Percentiles rank a stretch among this genome's conserved stretches.
Conservation (phyloP, 495 filamentous ascomycete species). For the Poronia punctata region DNA sequence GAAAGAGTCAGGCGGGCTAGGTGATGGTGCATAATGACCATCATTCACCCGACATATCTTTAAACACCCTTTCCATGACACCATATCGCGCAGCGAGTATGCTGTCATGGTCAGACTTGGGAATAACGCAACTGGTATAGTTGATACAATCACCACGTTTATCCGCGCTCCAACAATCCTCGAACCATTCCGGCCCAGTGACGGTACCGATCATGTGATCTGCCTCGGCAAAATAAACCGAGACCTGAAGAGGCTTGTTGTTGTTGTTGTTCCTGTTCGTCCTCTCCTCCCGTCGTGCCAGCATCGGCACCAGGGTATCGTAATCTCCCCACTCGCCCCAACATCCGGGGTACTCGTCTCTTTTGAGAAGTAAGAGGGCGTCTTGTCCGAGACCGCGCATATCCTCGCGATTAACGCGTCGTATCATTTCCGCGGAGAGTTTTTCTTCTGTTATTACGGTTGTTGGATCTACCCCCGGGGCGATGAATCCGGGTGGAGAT, state of each 20-base stretch:
- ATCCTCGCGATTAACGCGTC: background rate
- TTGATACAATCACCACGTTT: slow-evolving; percentile 4
- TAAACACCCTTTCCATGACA: slow-evolving; percentile 3
- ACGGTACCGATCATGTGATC: slow-evolving; percentile 4
- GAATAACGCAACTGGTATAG: background rate
- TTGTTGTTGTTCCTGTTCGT: background rate
- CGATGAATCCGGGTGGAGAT: background rate
- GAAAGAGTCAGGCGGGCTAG: no score
- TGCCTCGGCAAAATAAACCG: slow-evolving; percentile 6
- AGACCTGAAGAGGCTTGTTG: background rate
- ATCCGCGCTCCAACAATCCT: slow-evolving; percentile 2
- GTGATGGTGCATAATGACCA: no score
- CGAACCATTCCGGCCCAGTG: background rate
- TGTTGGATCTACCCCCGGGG: background rate
- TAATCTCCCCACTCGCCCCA: slow-evolving; percentile 6
- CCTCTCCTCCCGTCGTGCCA: no score
- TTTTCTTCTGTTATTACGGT: slow-evolving; percentile 1
- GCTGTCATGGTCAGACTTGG: slow-evolving; percentile 1
- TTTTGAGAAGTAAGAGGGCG: slow-evolving; percentile 1
- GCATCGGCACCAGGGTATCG: slow-evolving; percentile 3
- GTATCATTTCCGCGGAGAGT: background rate
- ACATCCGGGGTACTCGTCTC: background rate
- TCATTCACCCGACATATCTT: no score
- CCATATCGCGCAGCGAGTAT: slow-evolving; percentile 1
- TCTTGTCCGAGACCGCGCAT: slow-evolving; percentile 3